Conservation (phyloP, 1,139 yeast genomes). For the Yamadazyma sp. region DNA sequence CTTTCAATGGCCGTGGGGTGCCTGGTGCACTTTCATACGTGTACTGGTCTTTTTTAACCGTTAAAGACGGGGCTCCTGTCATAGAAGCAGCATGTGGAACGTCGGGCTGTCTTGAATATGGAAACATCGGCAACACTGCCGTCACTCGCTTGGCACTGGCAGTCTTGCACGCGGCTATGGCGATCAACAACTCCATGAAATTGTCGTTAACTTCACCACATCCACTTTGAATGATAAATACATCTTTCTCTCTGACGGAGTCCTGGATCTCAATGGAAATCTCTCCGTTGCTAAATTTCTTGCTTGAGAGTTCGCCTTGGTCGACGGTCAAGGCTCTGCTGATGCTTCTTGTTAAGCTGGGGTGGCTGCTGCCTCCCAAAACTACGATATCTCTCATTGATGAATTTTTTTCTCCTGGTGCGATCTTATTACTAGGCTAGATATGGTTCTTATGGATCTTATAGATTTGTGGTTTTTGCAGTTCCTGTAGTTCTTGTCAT, state of each 20-base stretch:
- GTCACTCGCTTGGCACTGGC: constrained; percentile 94
- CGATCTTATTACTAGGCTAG: no score
- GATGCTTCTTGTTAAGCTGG: constrained; percentile 58
- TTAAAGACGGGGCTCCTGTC: constrained; percentile 43
- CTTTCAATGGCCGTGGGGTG: constrained; percentile 49
- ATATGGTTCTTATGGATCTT: no score
- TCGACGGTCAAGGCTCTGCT: constrained; percentile 64
- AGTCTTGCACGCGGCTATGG: constrained; percentile 92
- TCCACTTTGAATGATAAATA: constrained; percentile 77
- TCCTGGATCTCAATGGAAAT: constrained; percentile 81
- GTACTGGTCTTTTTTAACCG: constrained; percentile 43
- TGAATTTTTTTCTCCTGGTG: not conserved
- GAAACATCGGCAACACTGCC: constrained; percentile 92
- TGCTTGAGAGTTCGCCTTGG: constrained; percentile 55
- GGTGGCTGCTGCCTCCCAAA: constrained; percentile 76
- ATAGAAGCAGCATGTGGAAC: constrained; percentile 82
- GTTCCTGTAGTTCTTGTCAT: no score
- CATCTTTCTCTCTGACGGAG: constrained; percentile 92
- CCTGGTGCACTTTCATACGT: constrained; percentile 66
- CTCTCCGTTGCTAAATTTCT: constrained; percentile 80
- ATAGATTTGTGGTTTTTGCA: no score
- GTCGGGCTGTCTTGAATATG: constrained; percentile 95
- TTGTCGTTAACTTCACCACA: constrained; percentile 92
- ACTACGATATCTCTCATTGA: constrained; percentile 74
- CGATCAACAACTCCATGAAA: constrained; percentile 81